Evolutionary conservation across 352 stramenopile species (phyloP).

Genomic region (Globisporangium spinosum): DNA sequence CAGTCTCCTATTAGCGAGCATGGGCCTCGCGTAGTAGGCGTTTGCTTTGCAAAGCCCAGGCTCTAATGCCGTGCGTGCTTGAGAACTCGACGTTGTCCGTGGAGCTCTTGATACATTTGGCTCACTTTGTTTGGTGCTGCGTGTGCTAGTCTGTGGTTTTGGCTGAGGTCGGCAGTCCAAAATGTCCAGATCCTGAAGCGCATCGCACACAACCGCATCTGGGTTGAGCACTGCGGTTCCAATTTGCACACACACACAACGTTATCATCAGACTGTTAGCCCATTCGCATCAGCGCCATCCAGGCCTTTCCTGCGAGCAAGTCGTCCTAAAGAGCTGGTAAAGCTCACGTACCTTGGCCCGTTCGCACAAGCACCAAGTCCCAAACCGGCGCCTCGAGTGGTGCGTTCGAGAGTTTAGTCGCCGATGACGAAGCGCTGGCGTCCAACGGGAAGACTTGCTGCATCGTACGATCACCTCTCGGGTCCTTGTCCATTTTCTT

Average conservation of each 20-base stretch:
- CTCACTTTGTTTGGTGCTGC: no score
- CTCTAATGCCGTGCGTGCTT: no score
- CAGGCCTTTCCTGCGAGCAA: not conserved
- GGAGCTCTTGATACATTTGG: not conserved
- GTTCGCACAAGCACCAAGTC: conserved; percentile 9
- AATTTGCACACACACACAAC: not conserved
- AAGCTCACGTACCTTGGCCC: conserved; percentile 10
- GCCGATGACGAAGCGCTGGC: no score
- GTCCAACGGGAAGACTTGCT: conserved; percentile 3
- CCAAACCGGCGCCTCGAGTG: not conserved
- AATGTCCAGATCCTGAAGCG: conserved; percentile 32
- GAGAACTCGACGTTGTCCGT: no score
- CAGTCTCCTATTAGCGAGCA: no score
- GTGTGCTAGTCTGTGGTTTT: no score
- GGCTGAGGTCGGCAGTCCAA: conserved; percentile 25
- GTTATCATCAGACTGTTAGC: no score
- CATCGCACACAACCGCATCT: conserved; percentile 16
- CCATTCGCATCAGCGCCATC: no score
- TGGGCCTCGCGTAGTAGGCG: no score
- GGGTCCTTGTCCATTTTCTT: not conserved
- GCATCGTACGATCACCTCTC: not conserved
- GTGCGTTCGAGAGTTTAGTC: not conserved
- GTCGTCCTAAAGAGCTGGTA: no score
- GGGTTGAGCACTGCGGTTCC: conserved; percentile 14
- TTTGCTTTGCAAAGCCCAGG: no score